Conservation (phyloP, 163 green algal species). For the Scenedesmus sp. region DNA sequence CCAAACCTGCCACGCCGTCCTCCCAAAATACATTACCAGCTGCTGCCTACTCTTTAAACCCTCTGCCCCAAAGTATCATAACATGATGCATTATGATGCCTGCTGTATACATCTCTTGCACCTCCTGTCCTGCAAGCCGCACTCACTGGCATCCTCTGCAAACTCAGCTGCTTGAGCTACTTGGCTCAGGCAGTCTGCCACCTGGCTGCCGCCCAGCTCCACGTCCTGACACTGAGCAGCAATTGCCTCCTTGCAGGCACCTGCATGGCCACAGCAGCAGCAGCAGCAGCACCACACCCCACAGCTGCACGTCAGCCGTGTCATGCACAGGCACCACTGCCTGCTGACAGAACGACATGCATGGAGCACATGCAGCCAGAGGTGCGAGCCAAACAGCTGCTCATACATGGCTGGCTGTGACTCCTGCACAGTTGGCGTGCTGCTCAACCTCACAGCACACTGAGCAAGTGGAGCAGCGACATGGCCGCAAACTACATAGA, state of each 20-base stretch:
- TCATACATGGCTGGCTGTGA: background rate
- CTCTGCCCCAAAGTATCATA: no score
- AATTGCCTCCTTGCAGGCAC: conserved; percentile 63
- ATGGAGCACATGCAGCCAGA: background rate
- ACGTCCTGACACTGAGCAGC: conserved; percentile 69
- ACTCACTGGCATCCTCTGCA: background rate
- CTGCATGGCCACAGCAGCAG: conserved; percentile 55
- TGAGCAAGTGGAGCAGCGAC: no score
- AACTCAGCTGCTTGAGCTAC: background rate
- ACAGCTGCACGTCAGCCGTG: background rate
- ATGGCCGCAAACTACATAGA: background rate
- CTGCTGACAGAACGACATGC: background rate
- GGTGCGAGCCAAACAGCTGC: background rate
- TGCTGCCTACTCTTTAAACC: background rate
- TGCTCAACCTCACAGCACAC: no score
- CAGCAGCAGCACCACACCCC: background rate
- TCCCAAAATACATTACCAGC: background rate
- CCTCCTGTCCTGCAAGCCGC: background rate
- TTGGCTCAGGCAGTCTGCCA: conserved; percentile 66
- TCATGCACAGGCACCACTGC: background rate
- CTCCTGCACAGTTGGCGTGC: no score
- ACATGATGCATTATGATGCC: no score
- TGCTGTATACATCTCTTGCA: no score
- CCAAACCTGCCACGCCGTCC: background rate
- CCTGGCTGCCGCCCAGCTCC: conserved; percentile 58